Base-by-base conservation (phyloP, 1,284 basidiomycete species). In the Moniliella sp. region DNA sequence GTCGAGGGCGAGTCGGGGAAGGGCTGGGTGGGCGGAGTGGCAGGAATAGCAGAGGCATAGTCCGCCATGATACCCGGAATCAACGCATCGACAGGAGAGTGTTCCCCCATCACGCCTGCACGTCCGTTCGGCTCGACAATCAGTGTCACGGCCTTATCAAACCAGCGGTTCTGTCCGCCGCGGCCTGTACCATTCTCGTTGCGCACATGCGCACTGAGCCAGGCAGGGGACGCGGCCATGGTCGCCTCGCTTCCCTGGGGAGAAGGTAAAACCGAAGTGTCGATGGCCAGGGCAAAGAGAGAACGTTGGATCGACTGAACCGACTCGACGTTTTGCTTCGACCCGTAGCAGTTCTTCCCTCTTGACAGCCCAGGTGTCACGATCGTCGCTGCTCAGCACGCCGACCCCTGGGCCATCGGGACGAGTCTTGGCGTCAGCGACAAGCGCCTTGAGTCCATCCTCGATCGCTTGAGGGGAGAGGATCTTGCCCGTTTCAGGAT, bases 41-140 rank as follows among this genome's bases (percentile, higher is more conserved):
- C 36, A 9, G 56, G 40, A 39, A 76, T 69, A 1, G 72, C 71
- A 21, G 84, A 65, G 1, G 74, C 75, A 50, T 78, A 88, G 52
- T 93, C 83, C 25, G 74, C 73, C n/a, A 82, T 72, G 32, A 86
- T 78, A 43, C 78, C 81, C 0, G 86, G 84, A 30, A 91, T 75
- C 7, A 94, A 66, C 1, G 86, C 86, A 45, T 94, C 88, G 35
- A 77, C 76, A 0, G 81, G 78, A 2, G 81, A 80, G 62, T 93
- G 86, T 64, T 94, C 88, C 16, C 88, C 88, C 52, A 75, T 74
- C 34, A 80, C 76, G 23, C 81, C 80, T 2, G 80, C 78, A 26
- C 81, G 73, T 1, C 77, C 75, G 40, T 76, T 80, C 9, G 75
- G 74, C 62, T 93, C 84, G 26, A 94, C 73, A 28, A 79, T 70